phyloP scores from a whole-genome alignment of 2,329 filamentous ascomycete species.

The Cladorrhinum sp. region DNA sequence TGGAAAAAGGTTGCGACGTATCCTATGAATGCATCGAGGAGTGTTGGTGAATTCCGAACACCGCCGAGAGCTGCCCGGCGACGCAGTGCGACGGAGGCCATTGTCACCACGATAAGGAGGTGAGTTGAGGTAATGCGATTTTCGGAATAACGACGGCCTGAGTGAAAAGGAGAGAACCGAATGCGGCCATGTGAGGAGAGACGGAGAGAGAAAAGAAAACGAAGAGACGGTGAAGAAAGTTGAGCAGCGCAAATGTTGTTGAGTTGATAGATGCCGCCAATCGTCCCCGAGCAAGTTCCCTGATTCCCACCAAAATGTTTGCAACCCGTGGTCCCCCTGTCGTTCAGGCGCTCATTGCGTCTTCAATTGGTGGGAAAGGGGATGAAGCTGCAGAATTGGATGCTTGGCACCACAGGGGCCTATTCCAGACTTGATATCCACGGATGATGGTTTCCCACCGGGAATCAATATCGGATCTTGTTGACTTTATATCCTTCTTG shows the following conservation, averaged over 20 bases:
- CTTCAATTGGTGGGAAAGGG: background rate
- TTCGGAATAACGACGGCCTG: background rate
- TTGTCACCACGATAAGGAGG: constrained; percentile 11
- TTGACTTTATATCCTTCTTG: background rate
- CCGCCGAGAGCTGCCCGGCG: constrained; percentile 6
- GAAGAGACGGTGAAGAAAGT: background rate
- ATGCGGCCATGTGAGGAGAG: constrained; percentile 16
- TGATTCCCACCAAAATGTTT: constrained; percentile 1
- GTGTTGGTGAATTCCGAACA: constrained; percentile 9
- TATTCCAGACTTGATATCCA: background rate
- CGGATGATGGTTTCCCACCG: background rate
- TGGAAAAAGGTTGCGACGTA: constrained; percentile 31
- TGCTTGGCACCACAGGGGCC: background rate
- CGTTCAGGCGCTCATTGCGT: background rate
- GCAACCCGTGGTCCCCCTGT: background rate
- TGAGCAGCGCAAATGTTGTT: background rate
- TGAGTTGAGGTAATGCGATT: constrained; percentile 9
- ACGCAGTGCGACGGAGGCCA: constrained; percentile 17
- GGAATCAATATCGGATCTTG: background rate
- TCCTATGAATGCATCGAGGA: constrained; percentile 29
- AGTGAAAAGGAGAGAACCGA: background rate
- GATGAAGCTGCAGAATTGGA: background rate
- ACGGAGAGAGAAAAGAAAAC: background rate
- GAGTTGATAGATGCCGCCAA: background rate
- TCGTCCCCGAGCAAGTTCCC: background rate